phyloP scores from a whole-genome alignment of 192 early-diverging fungal genomes.

The Backusella tarrabulga region DNA sequence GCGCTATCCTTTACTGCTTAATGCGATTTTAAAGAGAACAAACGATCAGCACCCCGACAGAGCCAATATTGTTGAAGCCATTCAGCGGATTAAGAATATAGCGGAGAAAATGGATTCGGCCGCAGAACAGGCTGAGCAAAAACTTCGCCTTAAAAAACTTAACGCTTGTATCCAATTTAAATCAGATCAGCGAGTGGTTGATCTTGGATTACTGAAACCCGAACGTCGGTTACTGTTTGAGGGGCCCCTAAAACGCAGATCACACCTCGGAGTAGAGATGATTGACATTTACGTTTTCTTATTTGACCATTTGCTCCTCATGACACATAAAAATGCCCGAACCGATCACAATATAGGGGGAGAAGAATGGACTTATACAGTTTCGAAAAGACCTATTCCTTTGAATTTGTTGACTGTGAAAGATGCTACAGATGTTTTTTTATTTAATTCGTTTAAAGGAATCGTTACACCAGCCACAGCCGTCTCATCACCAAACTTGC shows the following conservation, averaged over 20 bases:
- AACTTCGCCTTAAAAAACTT: constrained; percentile 19
- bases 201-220: constrained; percentile 65
- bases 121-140: background rate
- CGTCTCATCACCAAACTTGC: background rate
- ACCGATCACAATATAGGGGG: background rate
- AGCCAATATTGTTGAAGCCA: constrained; percentile 44
- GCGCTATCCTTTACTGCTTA: constrained; percentile 81
- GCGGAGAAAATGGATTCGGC: constrained; percentile 21
- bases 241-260: constrained; percentile 61
- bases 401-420: constrained; percentile 59
- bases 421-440: background rate
- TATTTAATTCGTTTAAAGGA: background rate
- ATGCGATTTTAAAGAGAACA: constrained; percentile 79
- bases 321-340: constrained; percentile 60
- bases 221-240: constrained; percentile 73
- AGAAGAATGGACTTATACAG: constrained; percentile 41
- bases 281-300: constrained; percentile 76
- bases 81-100: constrained; percentile 7
- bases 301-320: constrained; percentile 84
- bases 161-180: constrained; percentile 19
- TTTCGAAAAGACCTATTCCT: constrained; percentile 74
- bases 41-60: constrained; percentile 76
- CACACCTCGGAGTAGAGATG: constrained; percentile 42
- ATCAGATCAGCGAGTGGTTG: background rate
- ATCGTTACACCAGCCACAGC: constrained; percentile 1